Conservation (phyloP, 2,329 filamentous ascomycete species). For the Achaetomium macrosporum region DNA sequence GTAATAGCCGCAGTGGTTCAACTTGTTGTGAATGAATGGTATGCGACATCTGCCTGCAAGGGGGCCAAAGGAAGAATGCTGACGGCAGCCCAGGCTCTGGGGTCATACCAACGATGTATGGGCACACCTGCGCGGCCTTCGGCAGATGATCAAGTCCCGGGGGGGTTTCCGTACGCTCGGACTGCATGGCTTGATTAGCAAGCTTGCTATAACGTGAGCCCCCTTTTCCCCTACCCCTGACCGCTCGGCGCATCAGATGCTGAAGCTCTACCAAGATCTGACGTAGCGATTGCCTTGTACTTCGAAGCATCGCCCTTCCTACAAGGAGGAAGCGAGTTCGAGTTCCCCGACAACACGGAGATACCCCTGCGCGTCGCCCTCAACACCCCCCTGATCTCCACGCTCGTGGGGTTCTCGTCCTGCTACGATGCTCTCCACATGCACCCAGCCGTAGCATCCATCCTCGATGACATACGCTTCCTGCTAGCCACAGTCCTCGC, state of each 20-base stretch:
- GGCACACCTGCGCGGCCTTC: slow-evolving; percentile 42
- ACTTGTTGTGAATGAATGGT: slow-evolving; percentile 48
- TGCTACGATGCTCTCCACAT: slow-evolving; percentile 38
- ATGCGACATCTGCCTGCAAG: slow-evolving; percentile 19
- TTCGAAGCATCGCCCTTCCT: slow-evolving; percentile 41
- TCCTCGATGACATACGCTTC: slow-evolving; percentile 47
- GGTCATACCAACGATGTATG: slow-evolving; percentile 40
- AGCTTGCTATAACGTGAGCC: slow-evolving; percentile 44
- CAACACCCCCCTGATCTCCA: slow-evolving; percentile 43
- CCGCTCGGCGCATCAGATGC: neutral
- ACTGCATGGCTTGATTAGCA: slow-evolving; percentile 42
- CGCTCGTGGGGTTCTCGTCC: slow-evolving; percentile 38
- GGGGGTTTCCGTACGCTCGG: slow-evolving; percentile 43
- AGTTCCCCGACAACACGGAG: slow-evolving; percentile 35
- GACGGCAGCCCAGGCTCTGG: slow-evolving; percentile 30
- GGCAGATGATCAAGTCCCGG: slow-evolving; percentile 42
- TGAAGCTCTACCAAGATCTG: slow-evolving; percentile 34
- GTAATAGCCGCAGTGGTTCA: slow-evolving; percentile 44
- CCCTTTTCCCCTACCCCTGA: neutral
- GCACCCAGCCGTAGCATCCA: slow-evolving; percentile 41
- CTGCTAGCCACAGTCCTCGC: slow-evolving; percentile 39
- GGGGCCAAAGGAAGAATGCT: neutral
- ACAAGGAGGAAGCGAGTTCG: slow-evolving; percentile 36
- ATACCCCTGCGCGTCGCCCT: slow-evolving; percentile 39
- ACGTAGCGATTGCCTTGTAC: slow-evolving; percentile 43